Evolutionary conservation across 208 protist species (phyloP).

Genomic region (Crithidia brevicula): DNA sequence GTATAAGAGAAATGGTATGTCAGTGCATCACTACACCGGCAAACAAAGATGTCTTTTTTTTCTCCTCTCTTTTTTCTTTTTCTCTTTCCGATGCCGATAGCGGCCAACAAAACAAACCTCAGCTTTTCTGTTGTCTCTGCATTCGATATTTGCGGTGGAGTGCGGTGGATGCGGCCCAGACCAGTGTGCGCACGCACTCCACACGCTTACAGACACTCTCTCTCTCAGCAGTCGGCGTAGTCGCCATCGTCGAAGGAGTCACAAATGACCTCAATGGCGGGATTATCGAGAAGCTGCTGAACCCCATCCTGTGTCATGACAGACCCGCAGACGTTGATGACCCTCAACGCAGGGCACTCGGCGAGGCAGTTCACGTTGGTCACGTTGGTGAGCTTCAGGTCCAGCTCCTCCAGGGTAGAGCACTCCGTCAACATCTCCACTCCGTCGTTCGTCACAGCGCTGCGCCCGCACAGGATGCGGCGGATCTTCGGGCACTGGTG

Average conservation of each 20-base stretch:
- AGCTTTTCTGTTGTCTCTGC: no score
- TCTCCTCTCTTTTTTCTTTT: no score
- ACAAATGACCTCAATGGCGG: constrained; percentile 64
- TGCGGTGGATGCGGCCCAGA: no score
- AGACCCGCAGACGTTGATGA: constrained; percentile 68
- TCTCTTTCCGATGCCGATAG: no score
- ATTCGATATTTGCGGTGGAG: no score
- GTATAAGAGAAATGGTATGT: no score
- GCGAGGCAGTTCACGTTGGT: constrained; percentile 66
- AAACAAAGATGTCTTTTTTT: no score
- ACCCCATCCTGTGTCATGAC: constrained; percentile 51
- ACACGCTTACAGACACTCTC: no score
- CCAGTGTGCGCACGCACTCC: no score
- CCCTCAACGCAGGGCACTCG: constrained; percentile 56
- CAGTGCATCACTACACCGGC: no score
- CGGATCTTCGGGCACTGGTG: constrained; percentile 72
- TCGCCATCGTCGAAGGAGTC: constrained; percentile 66
- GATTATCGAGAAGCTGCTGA: constrained; percentile 48
- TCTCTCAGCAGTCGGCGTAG: constrained; percentile 37
- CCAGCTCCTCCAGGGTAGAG: constrained; percentile 71
- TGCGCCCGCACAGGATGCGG: constrained; percentile 71
- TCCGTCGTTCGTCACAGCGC: constrained; percentile 74
- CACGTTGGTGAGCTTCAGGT: constrained; percentile 71
- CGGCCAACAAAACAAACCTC: no score
- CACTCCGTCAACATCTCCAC: constrained; percentile 64